Evolutionary conservation across 495 filamentous ascomycete species (phyloP), one percentile per base, ranked within the genome.

Genomic region (Penicillium nucicola): DNA sequence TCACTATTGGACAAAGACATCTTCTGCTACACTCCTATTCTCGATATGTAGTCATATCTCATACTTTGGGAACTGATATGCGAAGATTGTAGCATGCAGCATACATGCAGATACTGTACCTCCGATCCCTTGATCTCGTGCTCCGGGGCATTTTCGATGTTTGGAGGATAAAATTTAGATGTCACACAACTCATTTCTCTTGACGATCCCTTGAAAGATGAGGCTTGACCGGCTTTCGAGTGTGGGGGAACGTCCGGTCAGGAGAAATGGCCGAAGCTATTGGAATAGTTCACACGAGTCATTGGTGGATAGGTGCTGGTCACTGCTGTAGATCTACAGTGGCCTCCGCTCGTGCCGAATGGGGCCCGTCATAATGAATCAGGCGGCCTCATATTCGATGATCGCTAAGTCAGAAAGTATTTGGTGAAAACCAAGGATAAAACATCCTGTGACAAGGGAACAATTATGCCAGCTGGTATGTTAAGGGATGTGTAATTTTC

Each of bases 351-450:
- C 15, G 48, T 52, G 49, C 32, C 43, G 18, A 46, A 46, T 46
- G 31, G 39, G 17, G 22, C 38, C 38, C 14, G 38, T 19, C 41
- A 45, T 45, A 18, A 42, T 50, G 14, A 50, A 44, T 31, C 42
- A 45, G 17, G 39, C 46, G 18, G 18, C 30, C 25, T 42, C 10
- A 36, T n/a, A 8, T 28, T 25, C 14, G 39, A 14, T 5, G 34
- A 49, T 49, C 46, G 28, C 25, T 35, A 19, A 8, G 19, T 32
- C 4, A 18, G 30, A n/a, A n/a, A 36, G 45, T 35, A 56, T 57
- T 58, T 53, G 61, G 60, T 48, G 57, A 46, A 23, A 40, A 33
- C 35, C 42, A 45, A 45, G 30, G 43, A 41, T 20, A 4, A 11
- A 18, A 10, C 2, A 23, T n/a, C 35, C 34, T 40, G 19, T 48